Base-by-base conservation (phyloP, 2,329 filamentous ascomycete genomes). In the Amauroascus verrucosus region DNA sequence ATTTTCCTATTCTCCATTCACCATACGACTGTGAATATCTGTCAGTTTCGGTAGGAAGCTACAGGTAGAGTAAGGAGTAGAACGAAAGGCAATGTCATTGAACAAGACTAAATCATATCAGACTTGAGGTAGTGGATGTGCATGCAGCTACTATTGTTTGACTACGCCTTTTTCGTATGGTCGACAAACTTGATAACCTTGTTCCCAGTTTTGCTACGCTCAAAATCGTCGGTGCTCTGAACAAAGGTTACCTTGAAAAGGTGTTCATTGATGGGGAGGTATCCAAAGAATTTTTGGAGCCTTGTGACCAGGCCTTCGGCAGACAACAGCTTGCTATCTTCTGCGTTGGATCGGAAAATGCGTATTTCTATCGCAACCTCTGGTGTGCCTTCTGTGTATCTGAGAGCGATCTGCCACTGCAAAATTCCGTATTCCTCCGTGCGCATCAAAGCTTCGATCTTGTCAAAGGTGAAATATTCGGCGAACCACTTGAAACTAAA, bases 401-500 rank as follows among this genome's bases (percentile, higher is more conserved):
- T 49, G 6, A 73, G 43, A 1, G 75, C 64, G 1, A 74, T 58
- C 54, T 76, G 72, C 70, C 71, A 75, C 37, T 75, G 68, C 0
- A 75, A 49, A 1, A 75, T 51, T 0, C 65, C 65, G 3, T 54
- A 64, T 5, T 32, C 48, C 1, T 62, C 53, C 0, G 18, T 43
- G 8, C 63, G 58, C 47, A 70, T 60, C 0, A 68, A 9, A 0
- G 54, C 38, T 0, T 59, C 41, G 0, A 75, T 32, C 0, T 55
- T 62, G 0, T 61, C 56, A 22, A 75, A 70, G 1, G 72, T 67
- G 13, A 71, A 63, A 24, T 74, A 72, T 3, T 60, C 59, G 0
- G 64, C 70, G 20, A 66, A 67, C 66, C 70, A 72, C 5, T 67
- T 59, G 54, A 76, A 76, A 51, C 73, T 75, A 51, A 72, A 70